Percentiles rank a stretch among this genome's conserved stretches.
Conservation (phyloP, 164 flowering plant species). For the Sextonia rubra region DNA sequence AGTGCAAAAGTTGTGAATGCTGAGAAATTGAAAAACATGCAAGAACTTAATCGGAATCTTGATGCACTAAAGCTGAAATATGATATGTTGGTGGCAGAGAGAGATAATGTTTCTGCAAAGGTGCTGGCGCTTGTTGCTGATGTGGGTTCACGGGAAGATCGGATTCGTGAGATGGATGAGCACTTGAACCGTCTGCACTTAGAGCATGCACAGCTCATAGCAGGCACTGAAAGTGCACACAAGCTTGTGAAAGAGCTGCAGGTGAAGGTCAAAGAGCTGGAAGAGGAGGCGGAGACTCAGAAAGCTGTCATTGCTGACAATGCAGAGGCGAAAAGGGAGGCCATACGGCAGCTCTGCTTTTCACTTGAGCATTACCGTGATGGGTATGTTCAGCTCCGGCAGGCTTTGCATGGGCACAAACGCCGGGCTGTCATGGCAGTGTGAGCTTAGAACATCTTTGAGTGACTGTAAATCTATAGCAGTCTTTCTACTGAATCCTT, state of each 20-base stretch:
- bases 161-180: constrained; percentile 35
- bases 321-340: constrained; percentile 81
- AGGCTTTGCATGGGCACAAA: constrained; percentile 12
- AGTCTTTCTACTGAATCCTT: not conserved
- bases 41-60: constrained; percentile 31
- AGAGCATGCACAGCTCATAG: constrained; percentile 41
- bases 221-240: constrained; percentile 25
- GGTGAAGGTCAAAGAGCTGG: constrained; percentile 25
- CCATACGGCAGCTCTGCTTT: constrained; percentile 76
- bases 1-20: constrained; percentile 28
- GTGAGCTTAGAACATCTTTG: constrained; percentile 7
- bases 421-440: constrained; percentile 22
- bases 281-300: constrained; percentile 54
- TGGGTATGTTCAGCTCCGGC: constrained; percentile 6
- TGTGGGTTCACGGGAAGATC: constrained; percentile 29
- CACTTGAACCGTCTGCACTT: constrained; percentile 37
- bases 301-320: constrained; percentile 37
- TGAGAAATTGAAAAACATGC: constrained; percentile 23
- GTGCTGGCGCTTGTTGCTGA: constrained; percentile 31
- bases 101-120: constrained; percentile 37
- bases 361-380: constrained; percentile 29
- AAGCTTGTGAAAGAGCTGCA: constrained; percentile 26
- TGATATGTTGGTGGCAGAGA: constrained; percentile 37
- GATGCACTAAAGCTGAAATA: constrained; percentile 31
- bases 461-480: not conserved